Percentiles rank a stretch among this genome's conserved stretches.
Conservation (phyloP, 202 grass and related monocot species). For the Bolboschoenoplectus hybrid region DNA sequence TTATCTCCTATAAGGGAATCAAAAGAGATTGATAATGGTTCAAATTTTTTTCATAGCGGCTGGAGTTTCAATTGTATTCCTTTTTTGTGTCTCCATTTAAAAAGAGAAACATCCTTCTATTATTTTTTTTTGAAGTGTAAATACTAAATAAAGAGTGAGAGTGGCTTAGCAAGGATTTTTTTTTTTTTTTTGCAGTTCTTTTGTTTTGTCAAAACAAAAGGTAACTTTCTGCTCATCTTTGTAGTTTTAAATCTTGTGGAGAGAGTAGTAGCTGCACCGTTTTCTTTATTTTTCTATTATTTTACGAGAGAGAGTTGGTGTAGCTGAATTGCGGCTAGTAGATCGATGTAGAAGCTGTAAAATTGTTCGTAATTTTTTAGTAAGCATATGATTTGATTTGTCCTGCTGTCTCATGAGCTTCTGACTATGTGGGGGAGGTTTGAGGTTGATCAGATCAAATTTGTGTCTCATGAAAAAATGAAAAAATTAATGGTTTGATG, state of each 20-base stretch:
- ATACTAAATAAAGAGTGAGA: constrained; percentile 18
- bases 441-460: too few relatives aligned
- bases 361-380: neutral
- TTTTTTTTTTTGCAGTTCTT: neutral
- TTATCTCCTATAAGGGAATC: constrained; percentile 51
- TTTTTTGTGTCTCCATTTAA: neutral
- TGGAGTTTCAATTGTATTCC: neutral
- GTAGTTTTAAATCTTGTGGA: neutral
- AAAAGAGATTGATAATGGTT: constrained; percentile 41
- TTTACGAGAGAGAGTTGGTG: neutral
- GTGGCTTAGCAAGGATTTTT: neutral
- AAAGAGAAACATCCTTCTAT: neutral
- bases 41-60: constrained; percentile 33
- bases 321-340: neutral
- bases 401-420: neutral
- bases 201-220: neutral
- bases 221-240: neutral
- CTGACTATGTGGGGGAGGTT: neutral
- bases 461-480: too few relatives aligned
- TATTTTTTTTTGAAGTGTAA: constrained; percentile 24
- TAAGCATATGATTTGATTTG: neutral
- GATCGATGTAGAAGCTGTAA: neutral
- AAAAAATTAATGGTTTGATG: too few relatives aligned
- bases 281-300: neutral
- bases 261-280: neutral